Evolutionary conservation across 257 asterid species (phyloP), one percentile per base, ranked within the genome.

Genomic region (Rehmannia glutinosa): DNA sequence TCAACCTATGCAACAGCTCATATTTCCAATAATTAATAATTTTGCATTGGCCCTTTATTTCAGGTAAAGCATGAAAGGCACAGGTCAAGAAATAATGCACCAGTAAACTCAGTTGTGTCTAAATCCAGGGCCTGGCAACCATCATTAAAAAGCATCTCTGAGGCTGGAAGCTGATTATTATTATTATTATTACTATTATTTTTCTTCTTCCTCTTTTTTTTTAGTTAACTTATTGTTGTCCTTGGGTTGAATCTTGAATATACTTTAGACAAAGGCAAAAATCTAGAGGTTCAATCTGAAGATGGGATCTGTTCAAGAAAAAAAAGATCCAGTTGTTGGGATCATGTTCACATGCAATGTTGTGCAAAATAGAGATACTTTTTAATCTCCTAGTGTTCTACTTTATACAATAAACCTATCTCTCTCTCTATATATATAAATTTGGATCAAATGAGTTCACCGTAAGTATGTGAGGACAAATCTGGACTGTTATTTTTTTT

Each of bases 61-160:
- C 88, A 89, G 96, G 87, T 71, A 43, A 85, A 89, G 60, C 82
- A 84, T 15, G 95, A 46, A 46, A 46, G 53, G 20, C 53, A 46
- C 2, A 72, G 86, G 53, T 65, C 85, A 77, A 79, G 81, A 71
- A 82, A 58, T 64, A 78, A 67, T 33, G 49, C 75, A 72, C 36
- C 82, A 63, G 76, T 70, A 69, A 82, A 78, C 35, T 79, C 83
- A 32, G 69, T 66, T 7, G 71, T 75, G 21, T 64, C 82, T 9
- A 91, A 77, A 74, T 74, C 86, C 35, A 86, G 79, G 76, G 81
- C 65, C 30, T 92, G 98, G 98, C 98, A 89, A 52, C 96, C 96
- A 30, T 77, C 95, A 68, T 75, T 92, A 63, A 86, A 83, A 36
- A 88, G 96, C 84, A 92, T 92, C 66, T 87, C 92, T 41, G 98